Base-by-base conservation (phyloP, 345 rosid species). In the Orychophragmus violaceus region DNA sequence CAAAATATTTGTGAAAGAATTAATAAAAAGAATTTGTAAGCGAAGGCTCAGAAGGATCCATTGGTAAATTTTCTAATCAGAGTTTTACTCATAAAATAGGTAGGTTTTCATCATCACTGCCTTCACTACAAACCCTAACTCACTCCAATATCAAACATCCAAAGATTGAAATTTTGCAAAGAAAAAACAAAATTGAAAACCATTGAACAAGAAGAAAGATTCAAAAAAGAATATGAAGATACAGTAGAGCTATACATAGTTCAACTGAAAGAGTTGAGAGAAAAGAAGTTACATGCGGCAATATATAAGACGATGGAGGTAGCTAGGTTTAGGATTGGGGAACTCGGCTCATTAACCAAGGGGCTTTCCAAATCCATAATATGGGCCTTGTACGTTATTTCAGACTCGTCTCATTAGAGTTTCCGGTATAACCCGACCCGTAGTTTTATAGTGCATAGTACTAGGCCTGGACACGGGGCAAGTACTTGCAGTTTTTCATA, bases 41-140 rank as follows among this genome's bases (percentile, higher is more conserved):
- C 67, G 53, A 35, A 74, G 77, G 62, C 74, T 74, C 77, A 74
- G 77, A 74, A 74, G 77, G 77, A 74, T 74, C 77, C 77, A 74
- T 74, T 74, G 77, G 77, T 74, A 68, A 60, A 67, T 1, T 60
- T 53, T 74, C 51, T 74, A 74, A 74, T 74, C 77, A 68, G 23
- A 36, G 52, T 7, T 14, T 2, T 35, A 1, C 8, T 74, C 78
- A 74, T 62, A 68, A 74, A 68, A 74, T 74, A 74, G 77, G 77
- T 74, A 74, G 69, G 12, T 74, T 68, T 74, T 53, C 27, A 74
- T 61, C 77, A 74, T 68, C 77, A 68, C 69, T 22, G 77, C 77
- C 77, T 54, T 67, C 73, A 60, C 0, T 17, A 3, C 1, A 29
- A 41, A 41, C 23, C 13, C 28, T 51, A 65, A 14, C 10, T n/a